phyloP scores from a whole-genome alignment of 1,139 yeast genomes.

The Schwanniomyces etchellsii region DNA sequence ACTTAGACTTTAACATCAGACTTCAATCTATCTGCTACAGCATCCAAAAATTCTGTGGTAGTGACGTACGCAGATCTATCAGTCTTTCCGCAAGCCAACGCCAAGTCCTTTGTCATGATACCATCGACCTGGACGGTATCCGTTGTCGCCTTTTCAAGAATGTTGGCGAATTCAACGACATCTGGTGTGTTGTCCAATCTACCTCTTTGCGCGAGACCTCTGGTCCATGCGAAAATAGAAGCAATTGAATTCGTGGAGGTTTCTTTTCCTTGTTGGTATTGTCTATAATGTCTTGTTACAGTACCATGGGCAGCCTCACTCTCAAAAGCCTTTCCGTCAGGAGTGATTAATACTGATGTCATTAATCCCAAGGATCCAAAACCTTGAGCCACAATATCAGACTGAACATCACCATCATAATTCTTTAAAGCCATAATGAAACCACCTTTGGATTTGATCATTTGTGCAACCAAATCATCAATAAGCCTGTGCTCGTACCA shows the following conservation, averaged over 20 bases:
- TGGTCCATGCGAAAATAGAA: slow-evolving; percentile 81
- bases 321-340: slow-evolving; percentile 80
- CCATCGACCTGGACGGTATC: slow-evolving; percentile 71
- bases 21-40: slow-evolving; percentile 52
- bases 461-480: slow-evolving; percentile 87
- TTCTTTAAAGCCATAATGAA: slow-evolving; percentile 79
- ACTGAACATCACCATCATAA: slow-evolving; percentile 83
- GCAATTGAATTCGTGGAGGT: slow-evolving; percentile 84
- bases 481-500: slow-evolving; percentile 79
- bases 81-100: slow-evolving; percentile 65
- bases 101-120: slow-evolving; percentile 79
- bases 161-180: slow-evolving; percentile 61
- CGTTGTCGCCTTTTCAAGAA: slow-evolving; percentile 62
- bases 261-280: slow-evolving; percentile 77
- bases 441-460: slow-evolving; percentile 82
- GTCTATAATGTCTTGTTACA: slow-evolving; percentile 82
- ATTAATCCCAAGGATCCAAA: slow-evolving; percentile 79
- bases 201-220: slow-evolving; percentile 80
- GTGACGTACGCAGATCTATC: slow-evolving; percentile 65
- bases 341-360: slow-evolving; percentile 82
- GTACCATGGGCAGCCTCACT: slow-evolving; percentile 88
- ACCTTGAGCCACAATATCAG: slow-evolving; percentile 84
- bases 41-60: slow-evolving; percentile 70
- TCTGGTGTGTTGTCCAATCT: slow-evolving; percentile 67
- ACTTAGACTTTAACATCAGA: slow-evolving; percentile 8